Evolutionary conservation across 257 asterid genomes (phyloP).

Genomic region (Hygrophila difformis): DNA sequence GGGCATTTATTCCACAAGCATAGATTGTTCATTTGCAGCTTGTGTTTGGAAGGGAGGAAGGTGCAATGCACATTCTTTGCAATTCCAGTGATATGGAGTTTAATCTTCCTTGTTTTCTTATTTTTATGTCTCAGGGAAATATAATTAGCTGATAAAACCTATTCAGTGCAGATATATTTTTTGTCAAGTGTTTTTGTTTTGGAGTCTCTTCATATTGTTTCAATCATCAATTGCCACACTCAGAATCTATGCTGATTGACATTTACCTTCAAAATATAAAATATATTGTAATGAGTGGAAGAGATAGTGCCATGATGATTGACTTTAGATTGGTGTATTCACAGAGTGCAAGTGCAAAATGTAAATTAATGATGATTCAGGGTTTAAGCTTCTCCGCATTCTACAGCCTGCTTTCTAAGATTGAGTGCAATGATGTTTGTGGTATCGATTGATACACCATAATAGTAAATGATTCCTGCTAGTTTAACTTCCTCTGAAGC

Average conservation of each 20-base stretch:
- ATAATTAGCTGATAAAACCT: too few species aligned
- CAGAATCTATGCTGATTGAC: slow-evolving; percentile 6
- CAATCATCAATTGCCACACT: neutral
- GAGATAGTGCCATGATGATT: slow-evolving; percentile 2
- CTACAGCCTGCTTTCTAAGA: slow-evolving; percentile 4
- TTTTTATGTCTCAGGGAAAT: slow-evolving; percentile 2
- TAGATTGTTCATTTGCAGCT: slow-evolving; percentile 73
- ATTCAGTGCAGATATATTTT: too few species aligned
- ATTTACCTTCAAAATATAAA: slow-evolving; percentile 1
- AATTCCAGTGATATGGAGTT: slow-evolving; percentile 2
- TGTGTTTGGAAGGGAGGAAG: slow-evolving; percentile 99
- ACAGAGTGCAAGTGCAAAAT: neutral
- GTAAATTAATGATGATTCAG: neutral
- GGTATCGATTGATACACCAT: neutral
- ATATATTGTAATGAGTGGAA: neutral
- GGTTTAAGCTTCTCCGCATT: slow-evolving; percentile 6
- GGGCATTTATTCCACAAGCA: slow-evolving; percentile 86
- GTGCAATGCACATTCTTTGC: slow-evolving; percentile 22
- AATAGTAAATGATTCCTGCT: too few species aligned
- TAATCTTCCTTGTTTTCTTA: neutral
- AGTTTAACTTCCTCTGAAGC: too few species aligned
- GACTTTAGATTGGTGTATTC: slow-evolving; percentile 5
- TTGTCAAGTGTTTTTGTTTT: neutral
- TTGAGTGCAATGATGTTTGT: slow-evolving; percentile 8
- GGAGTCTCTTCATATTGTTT: slow-evolving; percentile 4